Conservation (phyloP, 2,329 filamentous ascomycete genomes). For the Aspergillus awamori region DNA sequence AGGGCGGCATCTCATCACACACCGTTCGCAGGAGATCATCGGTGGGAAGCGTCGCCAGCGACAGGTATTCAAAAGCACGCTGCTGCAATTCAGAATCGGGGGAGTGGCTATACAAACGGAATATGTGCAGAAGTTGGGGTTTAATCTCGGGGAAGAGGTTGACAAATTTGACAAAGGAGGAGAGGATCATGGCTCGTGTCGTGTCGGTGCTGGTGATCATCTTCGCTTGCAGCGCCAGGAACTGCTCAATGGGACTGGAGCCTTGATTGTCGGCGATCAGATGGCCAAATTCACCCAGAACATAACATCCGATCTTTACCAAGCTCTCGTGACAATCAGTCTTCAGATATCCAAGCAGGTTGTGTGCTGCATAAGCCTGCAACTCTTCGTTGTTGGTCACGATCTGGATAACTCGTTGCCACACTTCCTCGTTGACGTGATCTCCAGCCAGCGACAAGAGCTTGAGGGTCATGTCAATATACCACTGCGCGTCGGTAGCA, state of each 20-base stretch:
- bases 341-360: conserved; percentile 89
- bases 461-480: conserved; percentile 94
- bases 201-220: conserved; percentile 84
- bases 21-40: conserved; percentile 92
- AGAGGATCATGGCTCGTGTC: conserved; percentile 90
- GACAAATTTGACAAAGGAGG: conserved; percentile 95
- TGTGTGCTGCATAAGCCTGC: conserved; percentile 93
- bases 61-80: conserved; percentile 91
- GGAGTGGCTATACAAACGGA: conserved; percentile 89
- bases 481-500: conserved; percentile 98
- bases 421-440: conserved; percentile 98
- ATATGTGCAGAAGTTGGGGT: conserved; percentile 86
- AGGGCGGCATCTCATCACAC: conserved; percentile 98
- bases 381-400: conserved; percentile 99
- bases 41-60: conserved; percentile 79
- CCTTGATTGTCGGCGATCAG: conserved; percentile 88
- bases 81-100: conserved; percentile 95
- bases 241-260: conserved; percentile 96
- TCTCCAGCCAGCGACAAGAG: conserved; percentile 96
- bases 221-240: conserved; percentile 87
- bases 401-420: conserved; percentile 98
- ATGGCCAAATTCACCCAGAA: conserved; percentile 95
- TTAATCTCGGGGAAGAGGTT: conserved; percentile 99
- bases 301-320: conserved; percentile 96
- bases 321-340: conserved; percentile 93